These are phyloP conservation scores for Harringtonia lauricola DNA, from an alignment of 2,329 filamentous ascomycete genomes.

Conservation along the genomic window DNA sequence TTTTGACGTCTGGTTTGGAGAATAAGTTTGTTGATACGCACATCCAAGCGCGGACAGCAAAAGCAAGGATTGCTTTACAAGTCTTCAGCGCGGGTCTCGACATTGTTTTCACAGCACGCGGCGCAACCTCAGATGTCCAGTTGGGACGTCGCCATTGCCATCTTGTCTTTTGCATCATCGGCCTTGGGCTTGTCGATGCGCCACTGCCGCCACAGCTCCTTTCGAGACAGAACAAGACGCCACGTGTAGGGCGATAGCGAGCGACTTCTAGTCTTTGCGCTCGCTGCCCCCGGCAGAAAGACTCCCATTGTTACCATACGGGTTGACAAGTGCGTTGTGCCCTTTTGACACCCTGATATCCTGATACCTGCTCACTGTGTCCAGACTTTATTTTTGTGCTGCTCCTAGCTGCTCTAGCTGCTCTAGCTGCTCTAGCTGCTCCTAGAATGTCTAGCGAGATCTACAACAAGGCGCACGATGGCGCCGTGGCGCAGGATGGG, in stretches of 20 bases:
- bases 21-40: too few relatives aligned
- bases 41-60: too few relatives aligned
- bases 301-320: constrained; percentile 31
- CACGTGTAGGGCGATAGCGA: constrained; percentile 34
- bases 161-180: constrained; percentile 16
- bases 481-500: constrained; percentile 4
- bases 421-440: too few relatives aligned
- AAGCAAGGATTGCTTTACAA: too few relatives aligned
- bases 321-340: too few relatives aligned
- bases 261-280: constrained; percentile 60
- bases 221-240: constrained; percentile 1
- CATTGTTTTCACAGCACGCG: too few relatives aligned
- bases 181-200: constrained; percentile 30
- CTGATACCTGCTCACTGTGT: not conserved
- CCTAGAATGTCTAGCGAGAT: not conserved
- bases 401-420: too few relatives aligned
- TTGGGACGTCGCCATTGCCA: not conserved
- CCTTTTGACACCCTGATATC: not conserved
- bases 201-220: not conserved
- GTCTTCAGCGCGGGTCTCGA: too few relatives aligned
- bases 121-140: constrained; percentile 30
- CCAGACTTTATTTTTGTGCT: not conserved
- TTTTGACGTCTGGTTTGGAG: too few relatives aligned
- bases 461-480: constrained; percentile 4
- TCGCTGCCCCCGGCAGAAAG: constrained; percentile 48